Percentiles rank a stretch among this genome's conserved stretches.
Evolutionary conservation across 2,329 filamentous ascomycete genomes (phyloP).

Genomic region (Lachnellula suecica): DNA sequence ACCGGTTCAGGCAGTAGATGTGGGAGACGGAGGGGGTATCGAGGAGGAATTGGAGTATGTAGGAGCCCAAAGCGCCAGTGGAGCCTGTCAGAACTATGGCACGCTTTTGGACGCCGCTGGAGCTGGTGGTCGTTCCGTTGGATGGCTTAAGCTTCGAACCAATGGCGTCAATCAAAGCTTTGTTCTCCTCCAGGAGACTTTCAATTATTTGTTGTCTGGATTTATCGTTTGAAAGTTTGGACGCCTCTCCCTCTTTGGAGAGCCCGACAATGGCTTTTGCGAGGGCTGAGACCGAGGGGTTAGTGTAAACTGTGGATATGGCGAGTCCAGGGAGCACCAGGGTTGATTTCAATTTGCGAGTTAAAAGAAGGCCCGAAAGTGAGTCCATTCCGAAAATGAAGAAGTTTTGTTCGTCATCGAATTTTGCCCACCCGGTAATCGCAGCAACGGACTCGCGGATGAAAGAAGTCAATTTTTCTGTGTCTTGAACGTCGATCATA

Average conservation of each 20-base stretch:
- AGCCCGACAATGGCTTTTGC: not conserved
- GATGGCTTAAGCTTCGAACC: not conserved
- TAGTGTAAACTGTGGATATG: slow-evolving; percentile 2
- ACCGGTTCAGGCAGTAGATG: slow-evolving; percentile 49
- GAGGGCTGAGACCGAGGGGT: not conserved
- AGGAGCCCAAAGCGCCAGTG: slow-evolving; percentile 47
- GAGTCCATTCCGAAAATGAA: slow-evolving; percentile 12
- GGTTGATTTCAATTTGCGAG: not conserved
- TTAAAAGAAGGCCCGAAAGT: slow-evolving; percentile 2
- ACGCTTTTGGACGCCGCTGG: not conserved
- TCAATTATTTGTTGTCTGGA: not conserved
- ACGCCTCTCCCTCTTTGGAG: not conserved
- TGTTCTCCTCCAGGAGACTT: not conserved
- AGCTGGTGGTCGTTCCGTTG: not conserved
- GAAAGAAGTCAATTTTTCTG: slow-evolving; percentile 1
- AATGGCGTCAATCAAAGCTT: not conserved
- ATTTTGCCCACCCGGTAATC: not conserved
- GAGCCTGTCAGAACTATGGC: slow-evolving; percentile 40
- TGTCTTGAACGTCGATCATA: not conserved
- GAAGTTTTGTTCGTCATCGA: slow-evolving; percentile 2
- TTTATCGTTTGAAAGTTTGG: not conserved
- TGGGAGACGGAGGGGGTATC: slow-evolving; percentile 30
- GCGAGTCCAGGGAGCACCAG: not conserved
- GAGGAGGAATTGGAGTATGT: slow-evolving; percentile 41
- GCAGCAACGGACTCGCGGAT: not conserved